Evolutionary conservation across 495 filamentous ascomycete genomes (phyloP), one percentile per base, ranked within the genome.

Genomic region (Cetradonia linearis): DNA sequence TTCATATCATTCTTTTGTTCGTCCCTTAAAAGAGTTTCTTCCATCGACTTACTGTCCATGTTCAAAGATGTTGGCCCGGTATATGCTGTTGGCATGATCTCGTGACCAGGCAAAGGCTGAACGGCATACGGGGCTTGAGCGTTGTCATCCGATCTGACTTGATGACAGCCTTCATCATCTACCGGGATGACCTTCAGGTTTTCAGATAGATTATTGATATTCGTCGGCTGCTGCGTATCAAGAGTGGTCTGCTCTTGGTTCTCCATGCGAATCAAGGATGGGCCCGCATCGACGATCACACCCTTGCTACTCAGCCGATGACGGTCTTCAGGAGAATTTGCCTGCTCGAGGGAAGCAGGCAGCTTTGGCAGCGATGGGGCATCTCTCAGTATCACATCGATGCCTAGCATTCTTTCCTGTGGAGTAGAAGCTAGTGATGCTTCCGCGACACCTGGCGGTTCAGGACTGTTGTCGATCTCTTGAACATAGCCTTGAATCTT

Each of bases 391-490:
- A 62, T 58, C 13, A 57, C 37, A 25, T 59, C 52, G 16, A 65
- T 33, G 27, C 60, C 56, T 23, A 62, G 42, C 48, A 65, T 55
- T 30, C 42, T 55, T 47, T 65, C 63, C 18, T 60, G 40, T 28
- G 63, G 60, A 18, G 59, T 65, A 16, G 59, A 65, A 27, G 63
- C 63, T 28, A 65, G 38, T 20, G 63, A 65, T 28, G 59, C 60
- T 47, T 59, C 63, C 23, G 42, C 40, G 11, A 55, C 36, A 38
- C 27, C 48, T 25, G 55, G n/a, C 23, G 56, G 48, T 40, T 54
- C 56, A 40, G 31, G 48, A 20, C 30, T 27, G n/a, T 20, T 30
- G 36, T 42, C 40, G 14, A 30, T 27, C 33, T 11, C 33, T 38
- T 54, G 28, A 30, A n/a, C 47, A 27, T 40, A 8, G 20, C 25